Percentiles rank a stretch among this genome's conserved stretches.
Evolutionary conservation across 164 flowering plant species (phyloP).

Genomic region (Magnolia changhungtana): DNA sequence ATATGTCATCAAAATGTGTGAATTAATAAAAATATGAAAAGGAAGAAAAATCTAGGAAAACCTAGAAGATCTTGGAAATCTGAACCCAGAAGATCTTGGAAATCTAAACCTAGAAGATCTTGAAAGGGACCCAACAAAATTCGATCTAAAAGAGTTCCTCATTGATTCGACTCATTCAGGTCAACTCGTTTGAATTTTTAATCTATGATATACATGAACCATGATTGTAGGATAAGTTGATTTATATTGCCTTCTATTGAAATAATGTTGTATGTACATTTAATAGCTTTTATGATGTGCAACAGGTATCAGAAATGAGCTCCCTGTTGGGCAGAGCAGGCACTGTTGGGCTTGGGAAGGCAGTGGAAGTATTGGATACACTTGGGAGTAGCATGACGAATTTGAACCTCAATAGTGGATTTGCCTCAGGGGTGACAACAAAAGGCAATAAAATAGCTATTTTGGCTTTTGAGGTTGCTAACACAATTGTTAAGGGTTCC

Average conservation of each 20-base stretch:
- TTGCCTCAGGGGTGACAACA: slow-evolving; percentile 61
- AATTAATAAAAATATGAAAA: too few species aligned
- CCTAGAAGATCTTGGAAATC: too few species aligned
- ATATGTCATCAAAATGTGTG: too few species aligned
- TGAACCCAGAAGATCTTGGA: too few species aligned
- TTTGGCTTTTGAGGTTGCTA: slow-evolving; percentile 90
- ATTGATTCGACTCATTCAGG: neutral
- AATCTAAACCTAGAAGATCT: too few species aligned
- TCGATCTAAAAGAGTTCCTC: neutral
- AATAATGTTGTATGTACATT: neutral
- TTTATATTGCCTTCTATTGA: neutral
- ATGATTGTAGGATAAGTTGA: neutral
- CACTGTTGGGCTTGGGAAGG: slow-evolving; percentile 78
- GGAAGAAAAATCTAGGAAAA: too few species aligned
- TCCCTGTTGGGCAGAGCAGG: slow-evolving; percentile 82
- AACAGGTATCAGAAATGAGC: slow-evolving; percentile 76
- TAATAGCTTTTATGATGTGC: neutral
- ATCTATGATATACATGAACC: neutral
- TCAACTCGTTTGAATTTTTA: neutral
- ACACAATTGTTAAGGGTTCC: slow-evolving; percentile 82
- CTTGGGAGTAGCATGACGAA: slow-evolving; percentile 92
- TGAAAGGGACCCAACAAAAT: too few species aligned
- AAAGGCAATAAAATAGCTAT: slow-evolving; percentile 78
- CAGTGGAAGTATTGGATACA: slow-evolving; percentile 86
- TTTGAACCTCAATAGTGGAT: slow-evolving; percentile 59